These are phyloP conservation scores for Aspergillus ochraceoroseus DNA, from an alignment of 2,329 filamentous ascomycete genomes.

Conservation along the genomic window DNA sequence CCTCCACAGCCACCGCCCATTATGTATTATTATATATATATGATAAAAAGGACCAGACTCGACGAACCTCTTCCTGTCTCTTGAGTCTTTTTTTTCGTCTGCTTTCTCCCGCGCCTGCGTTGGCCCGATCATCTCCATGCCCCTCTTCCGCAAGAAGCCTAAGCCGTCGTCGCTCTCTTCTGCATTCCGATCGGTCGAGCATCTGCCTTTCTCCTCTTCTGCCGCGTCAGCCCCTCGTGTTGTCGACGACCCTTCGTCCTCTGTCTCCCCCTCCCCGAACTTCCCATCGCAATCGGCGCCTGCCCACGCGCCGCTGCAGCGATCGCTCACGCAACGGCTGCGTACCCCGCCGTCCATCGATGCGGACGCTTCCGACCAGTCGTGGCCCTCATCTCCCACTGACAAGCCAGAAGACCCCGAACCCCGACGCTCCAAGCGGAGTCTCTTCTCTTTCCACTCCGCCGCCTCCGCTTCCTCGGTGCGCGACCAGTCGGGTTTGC, in stretches of 20 bases:
- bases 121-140: constrained; percentile 16
- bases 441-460: constrained; percentile 22
- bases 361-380: constrained; percentile 26
- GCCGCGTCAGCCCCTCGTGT: constrained; percentile 12
- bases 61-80: background rate
- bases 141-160: constrained; percentile 18
- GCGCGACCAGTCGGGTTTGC: constrained; percentile 22
- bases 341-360: constrained; percentile 19
- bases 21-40: no score
- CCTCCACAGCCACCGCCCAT: constrained; percentile 5
- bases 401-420: constrained; percentile 20
- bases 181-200: constrained; percentile 19
- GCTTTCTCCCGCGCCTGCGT: no score
- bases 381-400: constrained; percentile 21
- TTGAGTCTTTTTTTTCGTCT: background rate
- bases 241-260: constrained; percentile 10
- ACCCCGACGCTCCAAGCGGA: constrained; percentile 24
- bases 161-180: constrained; percentile 15
- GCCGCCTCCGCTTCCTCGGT: constrained; percentile 16
- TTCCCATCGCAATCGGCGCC: constrained; percentile 12
- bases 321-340: constrained; percentile 12
- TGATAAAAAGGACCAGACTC: no score
- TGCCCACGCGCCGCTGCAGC: constrained; percentile 8
- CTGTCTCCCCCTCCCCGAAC: constrained; percentile 13
- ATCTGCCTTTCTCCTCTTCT: constrained; percentile 10